These are phyloP conservation scores for Elongisporangium undulatum DNA, from an alignment of 352 stramenopile genomes.

Conservation along the genomic window DNA sequence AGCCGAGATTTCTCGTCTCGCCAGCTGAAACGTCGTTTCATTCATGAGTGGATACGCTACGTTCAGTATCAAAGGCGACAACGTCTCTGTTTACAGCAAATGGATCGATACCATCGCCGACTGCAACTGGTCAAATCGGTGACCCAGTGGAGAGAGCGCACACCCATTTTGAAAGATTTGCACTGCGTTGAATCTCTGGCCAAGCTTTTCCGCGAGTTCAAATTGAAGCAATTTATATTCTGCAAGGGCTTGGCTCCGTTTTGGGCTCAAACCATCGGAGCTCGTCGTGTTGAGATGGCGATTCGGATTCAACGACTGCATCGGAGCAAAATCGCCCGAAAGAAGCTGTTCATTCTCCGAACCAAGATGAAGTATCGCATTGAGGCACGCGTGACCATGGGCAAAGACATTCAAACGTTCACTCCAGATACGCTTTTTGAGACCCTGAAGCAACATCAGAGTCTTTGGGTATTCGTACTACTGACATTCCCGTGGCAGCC, in stretches of 20 bases:
- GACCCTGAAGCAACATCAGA: slow-evolving; percentile 3
- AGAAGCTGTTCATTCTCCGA: slow-evolving; percentile 23
- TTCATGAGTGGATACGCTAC: slow-evolving; percentile 15
- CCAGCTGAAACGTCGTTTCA: slow-evolving; percentile 4
- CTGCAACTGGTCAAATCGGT: slow-evolving; percentile 1
- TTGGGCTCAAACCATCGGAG: slow-evolving; percentile 27
- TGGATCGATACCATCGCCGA: slow-evolving; percentile 10
- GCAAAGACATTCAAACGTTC: slow-evolving; percentile 13
- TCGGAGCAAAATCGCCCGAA: slow-evolving; percentile 20
- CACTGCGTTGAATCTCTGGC: slow-evolving; percentile 16
- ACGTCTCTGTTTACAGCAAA: slow-evolving; percentile 1
- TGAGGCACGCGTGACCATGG: slow-evolving; percentile 10
- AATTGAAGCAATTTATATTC: slow-evolving; percentile 21
- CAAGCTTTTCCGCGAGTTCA: slow-evolving; percentile 5
- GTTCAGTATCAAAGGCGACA: slow-evolving; percentile 8
- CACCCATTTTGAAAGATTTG: slow-evolving; percentile 22
- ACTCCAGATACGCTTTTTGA: slow-evolving; percentile 11
- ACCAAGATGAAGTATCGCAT: slow-evolving; percentile 34
- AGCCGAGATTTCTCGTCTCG: neutral
- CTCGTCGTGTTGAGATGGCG: slow-evolving; percentile 19
- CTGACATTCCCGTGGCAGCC: slow-evolving; percentile 28
- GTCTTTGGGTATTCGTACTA: slow-evolving; percentile 32
- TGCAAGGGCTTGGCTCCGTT: slow-evolving; percentile 18
- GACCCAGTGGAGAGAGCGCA: slow-evolving; percentile 11
- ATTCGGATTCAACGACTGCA: slow-evolving; percentile 25